Percentiles rank a stretch among this genome's conserved stretches.
These are phyloP conservation scores for Phaeolepiota aurea DNA, from an alignment of 768 basidiomycete genomes.

Conservation along the genomic window DNA sequence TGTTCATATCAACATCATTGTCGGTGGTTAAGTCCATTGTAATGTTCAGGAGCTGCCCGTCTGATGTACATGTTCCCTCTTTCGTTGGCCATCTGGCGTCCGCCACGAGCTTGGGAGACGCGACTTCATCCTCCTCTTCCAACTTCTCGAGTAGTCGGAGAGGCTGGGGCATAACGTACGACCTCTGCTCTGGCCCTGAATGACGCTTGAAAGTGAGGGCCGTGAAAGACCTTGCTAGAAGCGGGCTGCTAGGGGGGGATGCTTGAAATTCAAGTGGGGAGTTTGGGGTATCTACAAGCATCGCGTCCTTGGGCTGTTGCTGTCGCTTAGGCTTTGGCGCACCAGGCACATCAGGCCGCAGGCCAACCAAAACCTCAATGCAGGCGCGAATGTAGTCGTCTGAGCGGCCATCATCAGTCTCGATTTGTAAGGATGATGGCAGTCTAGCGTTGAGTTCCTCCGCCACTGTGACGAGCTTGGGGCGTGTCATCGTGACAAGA, in stretches of 20 bases:
- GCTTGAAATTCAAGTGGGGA: constrained; percentile 8
- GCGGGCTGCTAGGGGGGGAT: constrained; percentile 28
- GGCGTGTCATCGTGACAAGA: constrained; percentile 52
- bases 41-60: no score
- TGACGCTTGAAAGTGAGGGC: neutral
- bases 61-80: no score
- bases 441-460: constrained; percentile 46
- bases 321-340: constrained; percentile 24
- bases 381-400: constrained; percentile 38
- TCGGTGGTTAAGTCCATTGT: no score
- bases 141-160: constrained; percentile 18
- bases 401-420: constrained; percentile 17
- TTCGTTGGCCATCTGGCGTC: no score
- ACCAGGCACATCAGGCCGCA: constrained; percentile 29
- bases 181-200: neutral
- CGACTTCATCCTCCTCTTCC: constrained; percentile 21
- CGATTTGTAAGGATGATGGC: constrained; percentile 43
- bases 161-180: constrained; percentile 9
- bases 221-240: constrained; percentile 14
- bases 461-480: constrained; percentile 46
- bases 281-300: constrained; percentile 4
- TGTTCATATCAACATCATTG: no score
- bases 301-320: constrained; percentile 5
- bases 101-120: no score
- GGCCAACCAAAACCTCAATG: constrained; percentile 57